Evolutionary conservation across 306 rosid genomes (phyloP), one percentile per base, ranked within the genome.

Genomic region (Crataegus laevigata): DNA sequence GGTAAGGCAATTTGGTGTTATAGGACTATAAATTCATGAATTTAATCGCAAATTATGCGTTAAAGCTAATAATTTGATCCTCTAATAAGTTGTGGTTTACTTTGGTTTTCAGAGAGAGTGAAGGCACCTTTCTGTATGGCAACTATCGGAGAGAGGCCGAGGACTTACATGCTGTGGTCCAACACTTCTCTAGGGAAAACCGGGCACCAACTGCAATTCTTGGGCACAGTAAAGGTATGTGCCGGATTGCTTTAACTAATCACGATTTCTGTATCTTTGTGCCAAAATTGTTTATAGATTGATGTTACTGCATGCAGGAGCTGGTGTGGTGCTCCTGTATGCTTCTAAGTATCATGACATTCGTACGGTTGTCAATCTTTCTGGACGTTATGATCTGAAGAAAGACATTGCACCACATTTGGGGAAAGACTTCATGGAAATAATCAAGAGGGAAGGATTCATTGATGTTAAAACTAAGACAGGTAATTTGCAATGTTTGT

Each of bases 191-290:
- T 29, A 73, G 66, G 66, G 85, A 79, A 64, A 87, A 83, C 57
- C 85, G 86, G 43, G 57, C 14, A 61, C 80, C 89, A 54, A 73
- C 80, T 78, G 89, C 81, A 68, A 88, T 89, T 66, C 62, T 91
- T 74, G 98, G 98, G 83, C 97, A 91, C 69, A 93, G 97, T 76
- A 89, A 91, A 91, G 98, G 98, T 36, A 8, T 85, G 62, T 55
- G 74, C 52, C 75, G 65, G 30, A 73, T 67, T 63, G 29, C 75
- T 80, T 36, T 36, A 36, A 36, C 7, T 36, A 36, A 36, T 8
- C 40, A 36, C 0, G 40, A 36, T 36, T 36, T 6, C 10, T 36
- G 40, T 1, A 36, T 36, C 40, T 36, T 50, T 36, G 12, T 40
- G 29, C 34, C 28, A 25, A 21, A 55, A 11, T 19, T 54, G 12